Conservation (phyloP, 2,329 filamentous ascomycete species). For the Spiromastix sp. region DNA sequence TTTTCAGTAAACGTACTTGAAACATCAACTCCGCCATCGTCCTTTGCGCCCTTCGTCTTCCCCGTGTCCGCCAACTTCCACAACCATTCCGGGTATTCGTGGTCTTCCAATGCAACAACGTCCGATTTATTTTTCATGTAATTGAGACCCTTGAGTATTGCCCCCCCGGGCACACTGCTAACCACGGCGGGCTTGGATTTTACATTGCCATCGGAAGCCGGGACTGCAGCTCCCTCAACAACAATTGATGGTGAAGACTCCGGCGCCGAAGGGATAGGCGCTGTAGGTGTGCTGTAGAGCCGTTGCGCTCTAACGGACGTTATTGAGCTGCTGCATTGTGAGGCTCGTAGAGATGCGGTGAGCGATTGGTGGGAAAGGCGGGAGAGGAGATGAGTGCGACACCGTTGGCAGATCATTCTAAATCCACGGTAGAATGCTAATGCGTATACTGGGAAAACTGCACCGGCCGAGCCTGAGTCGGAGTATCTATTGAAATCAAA, state of each 20-base stretch:
- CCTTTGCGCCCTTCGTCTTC: constrained; percentile 22
- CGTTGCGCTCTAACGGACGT: constrained; percentile 17
- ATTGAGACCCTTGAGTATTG: constrained; percentile 31
- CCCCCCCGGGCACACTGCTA: constrained; percentile 31
- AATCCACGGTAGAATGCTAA: too few relatives aligned
- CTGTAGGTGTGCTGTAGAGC: constrained; percentile 23
- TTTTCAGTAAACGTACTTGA: constrained; percentile 7
- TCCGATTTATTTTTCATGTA: constrained; percentile 39
- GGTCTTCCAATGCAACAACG: constrained; percentile 34
- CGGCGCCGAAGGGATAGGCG: not conserved
- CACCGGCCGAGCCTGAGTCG: too few relatives aligned
- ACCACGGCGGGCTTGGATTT: constrained; percentile 11
- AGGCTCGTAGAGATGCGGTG: constrained; percentile 20
- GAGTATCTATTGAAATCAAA: too few relatives aligned
- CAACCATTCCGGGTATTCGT: constrained; percentile 39
- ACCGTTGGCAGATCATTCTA: constrained; percentile 36
- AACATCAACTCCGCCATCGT: constrained; percentile 28
- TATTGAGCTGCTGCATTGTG: constrained; percentile 22
- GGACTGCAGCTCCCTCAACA: constrained; percentile 9
- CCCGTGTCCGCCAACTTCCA: constrained; percentile 33
- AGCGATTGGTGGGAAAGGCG: constrained; percentile 25
- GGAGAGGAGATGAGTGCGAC: constrained; percentile 29
- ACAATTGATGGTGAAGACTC: constrained; percentile 4
- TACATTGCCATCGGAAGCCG: constrained; percentile 6
- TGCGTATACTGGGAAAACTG: too few relatives aligned